Base-by-base conservation (phyloP, 192 early-diverging fungal genomes). In the Backusella australiensis region DNA sequence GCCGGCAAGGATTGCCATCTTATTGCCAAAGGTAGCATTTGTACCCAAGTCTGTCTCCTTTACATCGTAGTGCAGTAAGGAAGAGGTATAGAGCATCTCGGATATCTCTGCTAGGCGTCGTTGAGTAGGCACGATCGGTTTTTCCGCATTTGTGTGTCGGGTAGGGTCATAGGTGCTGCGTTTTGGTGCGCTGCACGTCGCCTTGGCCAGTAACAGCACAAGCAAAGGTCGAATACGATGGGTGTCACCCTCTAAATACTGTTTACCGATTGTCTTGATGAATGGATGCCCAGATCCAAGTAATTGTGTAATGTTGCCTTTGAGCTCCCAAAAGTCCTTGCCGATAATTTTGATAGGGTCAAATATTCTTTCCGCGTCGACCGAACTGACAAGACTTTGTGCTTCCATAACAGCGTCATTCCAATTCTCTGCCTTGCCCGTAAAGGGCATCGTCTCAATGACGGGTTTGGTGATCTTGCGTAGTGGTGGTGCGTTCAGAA, bases 71-170 rank as follows among this genome's bases (percentile, higher is more conserved):
- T 99, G 97, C 12, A 99, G 84, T 35, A 99, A 83, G 7, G 94
- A 94, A n/a, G 97, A 95, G 2, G 97, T 99, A 79, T 99, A 95
- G 80, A 99, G 97, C 93, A 99, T 96, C 84, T 99, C 97, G 0
- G 93, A 94, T 71, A 99, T 98, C 84, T 99, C 97, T n/a, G 96
- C 96, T 69, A 99, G 87, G 8, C 97, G 90, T 12, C 94, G 88
- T 75, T 99, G 97, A 35, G 96, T 92, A 9, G 94, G 93, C 67
- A 98, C 83, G 44, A 99, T 94, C 3, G 69, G 70, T 21, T 44
- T 44, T 41, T 41, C 74, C 77, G 17, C 72, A 72, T 21, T 73
- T 39, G 11, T 26, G 34, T 11, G 67, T 77, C 34, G 41, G 35
- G 32, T 67, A 41, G 34, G 80, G 76, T 41, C 77, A 81, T 63